These are phyloP conservation scores for Trichoderma simmonsii DNA, from an alignment of 2,329 filamentous ascomycete species.

Conservation along the genomic window DNA sequence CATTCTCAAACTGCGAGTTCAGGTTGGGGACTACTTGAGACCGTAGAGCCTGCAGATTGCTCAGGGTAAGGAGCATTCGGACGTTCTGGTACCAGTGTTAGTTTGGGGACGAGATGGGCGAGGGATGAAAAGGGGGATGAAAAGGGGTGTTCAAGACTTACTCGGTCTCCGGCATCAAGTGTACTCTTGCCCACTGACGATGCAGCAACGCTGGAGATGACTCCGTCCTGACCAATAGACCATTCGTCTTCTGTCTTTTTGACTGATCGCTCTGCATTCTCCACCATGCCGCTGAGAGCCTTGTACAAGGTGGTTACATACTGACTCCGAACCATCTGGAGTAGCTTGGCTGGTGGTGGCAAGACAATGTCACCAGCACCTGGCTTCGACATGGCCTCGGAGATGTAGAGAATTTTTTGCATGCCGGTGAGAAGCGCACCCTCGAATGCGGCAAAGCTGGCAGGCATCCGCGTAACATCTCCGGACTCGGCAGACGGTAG, in stretches of 20 bases:
- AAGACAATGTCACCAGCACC: constrained; percentile 74
- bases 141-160: constrained; percentile 33
- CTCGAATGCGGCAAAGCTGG: constrained; percentile 81
- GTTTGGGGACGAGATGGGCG: background rate
- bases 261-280: constrained; percentile 80
- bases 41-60: constrained; percentile 82
- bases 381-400: constrained; percentile 75
- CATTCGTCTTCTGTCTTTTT: constrained; percentile 63
- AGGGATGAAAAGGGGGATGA: background rate
- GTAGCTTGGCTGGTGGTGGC: constrained; percentile 78
- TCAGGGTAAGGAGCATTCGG: constrained; percentile 89
- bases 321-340: constrained; percentile 86
- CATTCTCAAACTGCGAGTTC: constrained; percentile 88
- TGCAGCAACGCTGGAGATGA: constrained; percentile 34
- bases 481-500: constrained; percentile 74
- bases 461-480: constrained; percentile 88
- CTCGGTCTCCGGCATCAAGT: constrained; percentile 55
- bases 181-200: constrained; percentile 44
- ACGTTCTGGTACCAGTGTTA: constrained; percentile 61
- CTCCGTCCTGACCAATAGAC: constrained; percentile 47
- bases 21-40: constrained; percentile 79
- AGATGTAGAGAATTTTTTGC: constrained; percentile 94
- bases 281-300: constrained; percentile 90
- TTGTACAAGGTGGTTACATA: constrained; percentile 95
- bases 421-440: constrained; percentile 76